Evolutionary conservation across 305 asterid genomes (phyloP).

Genomic region (Fraxinus albicans): DNA sequence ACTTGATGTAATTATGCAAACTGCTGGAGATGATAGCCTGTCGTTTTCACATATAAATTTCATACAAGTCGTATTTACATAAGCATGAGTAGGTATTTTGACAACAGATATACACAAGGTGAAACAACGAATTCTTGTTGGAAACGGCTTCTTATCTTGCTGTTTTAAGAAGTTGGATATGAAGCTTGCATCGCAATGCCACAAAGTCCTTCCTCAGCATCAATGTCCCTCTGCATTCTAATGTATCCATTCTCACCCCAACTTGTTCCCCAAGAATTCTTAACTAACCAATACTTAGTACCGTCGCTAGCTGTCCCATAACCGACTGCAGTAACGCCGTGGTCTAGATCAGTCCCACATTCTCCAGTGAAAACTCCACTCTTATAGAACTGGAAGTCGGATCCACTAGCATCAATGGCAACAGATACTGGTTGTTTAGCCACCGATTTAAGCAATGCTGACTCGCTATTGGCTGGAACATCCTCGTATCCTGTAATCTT

Average conservation of each 20-base stretch:
- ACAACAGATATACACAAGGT: not conserved
- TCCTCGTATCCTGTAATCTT: conserved; percentile 37
- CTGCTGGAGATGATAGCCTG: not conserved
- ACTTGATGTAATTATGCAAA: not conserved
- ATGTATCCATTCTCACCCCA: conserved; percentile 47
- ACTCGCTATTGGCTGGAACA: conserved; percentile 37
- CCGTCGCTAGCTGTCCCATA: conserved; percentile 37
- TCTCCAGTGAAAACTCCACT: conserved; percentile 38
- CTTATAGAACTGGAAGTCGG: conserved; percentile 36
- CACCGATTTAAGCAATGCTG: conserved; percentile 34
- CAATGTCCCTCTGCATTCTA: conserved; percentile 31
- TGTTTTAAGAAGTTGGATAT: conserved; percentile 33
- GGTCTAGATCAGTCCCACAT: conserved; percentile 37
- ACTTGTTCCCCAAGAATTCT: conserved; percentile 43
- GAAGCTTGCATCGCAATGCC: conserved; percentile 47
- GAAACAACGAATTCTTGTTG: not conserved
- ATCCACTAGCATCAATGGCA: conserved; percentile 41
- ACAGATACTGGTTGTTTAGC: conserved; percentile 48
- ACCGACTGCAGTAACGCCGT: conserved; percentile 40
- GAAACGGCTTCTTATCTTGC: not conserved
- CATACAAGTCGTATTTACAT: not conserved
- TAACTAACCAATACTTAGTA: conserved; percentile 44
- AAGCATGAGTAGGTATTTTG: not conserved
- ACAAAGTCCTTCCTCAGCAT: conserved; percentile 35
- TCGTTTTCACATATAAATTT: not conserved